Evolutionary conservation across 495 filamentous ascomycete genomes (phyloP).

Genomic region (Xylaria grammica): DNA sequence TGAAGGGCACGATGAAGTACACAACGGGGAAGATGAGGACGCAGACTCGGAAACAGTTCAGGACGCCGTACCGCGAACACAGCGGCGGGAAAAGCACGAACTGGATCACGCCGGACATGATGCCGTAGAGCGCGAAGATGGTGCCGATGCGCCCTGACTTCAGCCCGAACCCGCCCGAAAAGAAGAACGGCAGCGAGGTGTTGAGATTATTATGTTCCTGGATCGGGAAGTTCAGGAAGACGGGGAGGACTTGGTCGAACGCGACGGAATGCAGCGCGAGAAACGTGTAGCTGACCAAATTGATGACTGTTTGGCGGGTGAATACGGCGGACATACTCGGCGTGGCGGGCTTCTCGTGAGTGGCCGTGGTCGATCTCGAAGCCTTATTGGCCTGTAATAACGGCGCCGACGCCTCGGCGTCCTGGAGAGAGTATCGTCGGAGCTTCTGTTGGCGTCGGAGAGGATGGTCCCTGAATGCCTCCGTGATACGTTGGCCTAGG

Average conservation of each 20-base stretch:
- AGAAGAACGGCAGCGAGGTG: conserved; percentile 75
- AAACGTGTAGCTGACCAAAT: conserved; percentile 75
- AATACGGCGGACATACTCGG: conserved; percentile 72
- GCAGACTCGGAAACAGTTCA: conserved; percentile 68
- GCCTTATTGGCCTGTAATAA: conserved; percentile 38
- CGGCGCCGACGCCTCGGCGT: conserved; percentile 50
- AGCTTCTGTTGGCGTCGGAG: conserved; percentile 33
- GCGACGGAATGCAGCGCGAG: conserved; percentile 78
- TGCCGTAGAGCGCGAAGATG: conserved; percentile 76
- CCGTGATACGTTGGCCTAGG: conserved; percentile 62
- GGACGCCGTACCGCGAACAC: conserved; percentile 70
- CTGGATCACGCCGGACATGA: conserved; percentile 74
- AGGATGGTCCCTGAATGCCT: conserved; percentile 38
- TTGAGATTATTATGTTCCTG: conserved; percentile 57
- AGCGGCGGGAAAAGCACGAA: conserved; percentile 78
- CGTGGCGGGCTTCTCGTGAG: conserved; percentile 34
- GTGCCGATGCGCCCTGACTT: conserved; percentile 74
- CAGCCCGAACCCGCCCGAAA: conserved; percentile 77
- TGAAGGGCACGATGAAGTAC: conserved; percentile 77
- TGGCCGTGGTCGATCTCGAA: conserved; percentile 37
- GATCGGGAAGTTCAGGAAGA: conserved; percentile 77
- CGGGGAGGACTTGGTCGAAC: conserved; percentile 80
- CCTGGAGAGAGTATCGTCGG: conserved; percentile 48
- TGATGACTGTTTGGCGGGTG: conserved; percentile 73
- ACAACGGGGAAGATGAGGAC: conserved; percentile 68